Conservation (phyloP, 345 rosid genomes). For the Brassica carinata region DNA sequence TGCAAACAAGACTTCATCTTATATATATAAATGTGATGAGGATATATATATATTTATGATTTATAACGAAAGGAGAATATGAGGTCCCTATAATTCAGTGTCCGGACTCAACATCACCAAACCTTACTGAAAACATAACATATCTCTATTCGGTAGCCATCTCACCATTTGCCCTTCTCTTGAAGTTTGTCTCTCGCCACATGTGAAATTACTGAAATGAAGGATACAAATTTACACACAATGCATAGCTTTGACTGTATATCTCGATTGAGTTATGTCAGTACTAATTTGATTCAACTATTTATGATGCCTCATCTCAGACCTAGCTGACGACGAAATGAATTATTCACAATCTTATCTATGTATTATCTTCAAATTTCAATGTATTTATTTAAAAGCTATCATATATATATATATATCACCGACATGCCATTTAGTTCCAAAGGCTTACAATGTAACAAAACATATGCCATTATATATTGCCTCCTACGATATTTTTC, state of each 20-base stretch:
- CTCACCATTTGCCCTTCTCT: slow-evolving; percentile 6
- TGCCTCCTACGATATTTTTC: neutral
- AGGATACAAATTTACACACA: neutral
- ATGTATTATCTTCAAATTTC: neutral
- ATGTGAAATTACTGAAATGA: neutral
- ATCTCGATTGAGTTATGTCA: neutral
- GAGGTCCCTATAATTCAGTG: neutral
- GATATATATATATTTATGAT: neutral
- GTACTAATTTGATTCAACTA: neutral
- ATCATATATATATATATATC: neutral
- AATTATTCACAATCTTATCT: neutral
- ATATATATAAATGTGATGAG: neutral
- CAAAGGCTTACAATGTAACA: slow-evolving; percentile 1
- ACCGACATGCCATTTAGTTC: slow-evolving; percentile 18
- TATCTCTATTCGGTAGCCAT: slow-evolving; percentile 12
- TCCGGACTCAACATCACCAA: slow-evolving; percentile 19
- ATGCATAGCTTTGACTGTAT: neutral
- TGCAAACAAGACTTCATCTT: neutral
- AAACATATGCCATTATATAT: neutral
- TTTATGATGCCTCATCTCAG: neutral
- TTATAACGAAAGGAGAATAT: neutral
- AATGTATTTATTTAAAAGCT: neutral
- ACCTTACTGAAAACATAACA: slow-evolving; percentile 22
- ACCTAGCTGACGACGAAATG: neutral
- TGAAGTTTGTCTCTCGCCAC: slow-evolving; percentile 9